Evolutionary conservation across 305 asterid species (phyloP).

Genomic region (Coffea humblotiana): DNA sequence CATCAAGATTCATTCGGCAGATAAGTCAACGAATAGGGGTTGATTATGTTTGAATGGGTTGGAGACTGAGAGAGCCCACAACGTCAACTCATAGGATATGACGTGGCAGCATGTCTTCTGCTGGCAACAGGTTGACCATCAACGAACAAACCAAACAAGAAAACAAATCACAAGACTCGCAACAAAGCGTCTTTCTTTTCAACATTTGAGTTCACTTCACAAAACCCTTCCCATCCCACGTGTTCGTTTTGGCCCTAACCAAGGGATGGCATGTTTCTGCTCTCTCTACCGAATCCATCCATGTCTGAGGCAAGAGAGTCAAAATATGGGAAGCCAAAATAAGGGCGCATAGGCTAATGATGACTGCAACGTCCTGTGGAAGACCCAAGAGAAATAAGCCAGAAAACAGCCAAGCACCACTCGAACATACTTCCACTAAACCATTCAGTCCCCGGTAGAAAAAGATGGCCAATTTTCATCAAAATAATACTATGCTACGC

Average conservation of each 20-base stretch:
- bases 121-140: conserved; percentile 7
- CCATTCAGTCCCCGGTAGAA: neutral
- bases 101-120: conserved; percentile 11
- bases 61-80: conserved; percentile 1
- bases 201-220: neutral
- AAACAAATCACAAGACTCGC: too few relatives aligned
- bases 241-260: neutral
- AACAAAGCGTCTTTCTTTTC: conserved; percentile 1
- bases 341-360: conserved; percentile 32
- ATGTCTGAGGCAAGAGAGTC: conserved; percentile 24
- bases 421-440: neutral
- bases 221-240: neutral
- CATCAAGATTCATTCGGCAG: conserved; percentile 30
- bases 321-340: conserved; percentile 33
- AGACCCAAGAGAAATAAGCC: conserved; percentile 26
- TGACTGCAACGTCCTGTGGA: conserved; percentile 33
- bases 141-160: neutral
- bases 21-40: conserved; percentile 22
- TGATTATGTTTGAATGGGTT: conserved; percentile 6
- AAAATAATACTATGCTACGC: neutral
- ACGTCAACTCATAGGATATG: conserved; percentile 19
- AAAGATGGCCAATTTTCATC: conserved; percentile 20
- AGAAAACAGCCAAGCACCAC: conserved; percentile 4
- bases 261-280: neutral
- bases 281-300: neutral